phyloP scores from a whole-genome alignment of 495 filamentous ascomycete species.

The Xylaria intraflava region DNA sequence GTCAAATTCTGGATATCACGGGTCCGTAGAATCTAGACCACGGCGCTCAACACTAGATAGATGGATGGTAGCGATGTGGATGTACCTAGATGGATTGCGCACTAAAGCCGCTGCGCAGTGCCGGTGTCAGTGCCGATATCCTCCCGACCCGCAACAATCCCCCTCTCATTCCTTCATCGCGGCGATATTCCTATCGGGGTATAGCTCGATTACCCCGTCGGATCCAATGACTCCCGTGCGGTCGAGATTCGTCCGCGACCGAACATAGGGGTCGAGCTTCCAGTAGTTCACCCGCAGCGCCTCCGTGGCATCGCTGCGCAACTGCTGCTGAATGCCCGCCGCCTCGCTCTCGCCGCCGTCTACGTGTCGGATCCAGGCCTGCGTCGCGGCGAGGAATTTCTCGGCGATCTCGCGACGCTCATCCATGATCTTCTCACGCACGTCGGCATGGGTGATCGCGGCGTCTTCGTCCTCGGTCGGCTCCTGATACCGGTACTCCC shows the following conservation, averaged over 20 bases:
- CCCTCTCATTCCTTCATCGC: not conserved
- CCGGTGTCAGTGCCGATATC: too few species aligned
- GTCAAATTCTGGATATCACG: too few species aligned
- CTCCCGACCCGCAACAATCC: not conserved
- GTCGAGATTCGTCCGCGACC: slow-evolving; percentile 1
- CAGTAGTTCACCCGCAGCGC: slow-evolving; percentile 1
- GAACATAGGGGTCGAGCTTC: not conserved
- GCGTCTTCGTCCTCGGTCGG: not conserved
- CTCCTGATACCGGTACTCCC: not conserved
- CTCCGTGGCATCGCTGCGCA: not conserved
- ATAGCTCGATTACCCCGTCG: not conserved
- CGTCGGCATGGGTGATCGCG: not conserved
- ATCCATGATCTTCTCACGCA: not conserved
- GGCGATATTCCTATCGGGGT: not conserved
- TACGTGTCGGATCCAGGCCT: not conserved
- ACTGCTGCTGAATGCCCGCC: not conserved
- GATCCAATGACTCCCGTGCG: not conserved
- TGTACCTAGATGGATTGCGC: too few species aligned
- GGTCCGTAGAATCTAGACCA: too few species aligned
- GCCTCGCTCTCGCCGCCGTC: not conserved
- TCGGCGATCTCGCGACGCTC: not conserved
- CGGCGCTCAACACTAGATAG: too few species aligned
- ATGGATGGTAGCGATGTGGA: too few species aligned
- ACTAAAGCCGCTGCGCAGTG: too few species aligned
- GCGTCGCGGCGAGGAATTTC: not conserved